Conservation (phyloP, 352 stramenopile species). For the Pythium monospermum region DNA sequence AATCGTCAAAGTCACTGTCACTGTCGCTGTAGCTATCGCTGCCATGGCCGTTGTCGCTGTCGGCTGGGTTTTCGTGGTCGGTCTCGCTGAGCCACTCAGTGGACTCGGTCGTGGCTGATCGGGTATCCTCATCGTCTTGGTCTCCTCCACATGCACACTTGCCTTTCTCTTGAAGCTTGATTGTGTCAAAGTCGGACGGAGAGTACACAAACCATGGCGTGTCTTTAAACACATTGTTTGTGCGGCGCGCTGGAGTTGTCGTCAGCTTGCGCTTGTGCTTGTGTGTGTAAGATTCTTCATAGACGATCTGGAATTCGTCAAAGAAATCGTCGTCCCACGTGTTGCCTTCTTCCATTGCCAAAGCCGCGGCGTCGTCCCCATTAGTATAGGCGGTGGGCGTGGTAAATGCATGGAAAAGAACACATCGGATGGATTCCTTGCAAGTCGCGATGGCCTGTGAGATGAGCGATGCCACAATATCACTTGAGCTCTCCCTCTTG, state of each 20-base stretch:
- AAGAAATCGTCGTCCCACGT: constrained; percentile 15
- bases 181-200: constrained; percentile 7
- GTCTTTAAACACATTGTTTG: constrained; percentile 7
- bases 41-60: not conserved
- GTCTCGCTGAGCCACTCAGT: constrained; percentile 19
- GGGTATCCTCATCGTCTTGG: constrained; percentile 4
- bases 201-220: constrained; percentile 11
- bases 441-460: constrained; percentile 11
- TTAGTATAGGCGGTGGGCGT: constrained; percentile 1
- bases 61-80: constrained; percentile 8
- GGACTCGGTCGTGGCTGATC: constrained; percentile 18
- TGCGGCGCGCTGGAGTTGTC: not conserved
- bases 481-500: not conserved
- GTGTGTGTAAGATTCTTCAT: constrained; percentile 14
- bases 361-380: too few relatives aligned
- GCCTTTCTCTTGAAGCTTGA: not conserved
- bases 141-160: not conserved
- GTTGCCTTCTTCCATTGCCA: too few relatives aligned
- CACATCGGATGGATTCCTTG: constrained; percentile 11
- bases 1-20: constrained; percentile 10
- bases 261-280: not conserved
- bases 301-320: constrained; percentile 27
- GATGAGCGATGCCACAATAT: constrained; percentile 12
- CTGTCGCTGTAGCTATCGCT: not conserved
- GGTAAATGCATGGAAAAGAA: constrained; percentile 3